Evolutionary conservation across 176 grass and related monocot genomes (phyloP).

Genomic region (Rhipidocladum racemiflorum): DNA sequence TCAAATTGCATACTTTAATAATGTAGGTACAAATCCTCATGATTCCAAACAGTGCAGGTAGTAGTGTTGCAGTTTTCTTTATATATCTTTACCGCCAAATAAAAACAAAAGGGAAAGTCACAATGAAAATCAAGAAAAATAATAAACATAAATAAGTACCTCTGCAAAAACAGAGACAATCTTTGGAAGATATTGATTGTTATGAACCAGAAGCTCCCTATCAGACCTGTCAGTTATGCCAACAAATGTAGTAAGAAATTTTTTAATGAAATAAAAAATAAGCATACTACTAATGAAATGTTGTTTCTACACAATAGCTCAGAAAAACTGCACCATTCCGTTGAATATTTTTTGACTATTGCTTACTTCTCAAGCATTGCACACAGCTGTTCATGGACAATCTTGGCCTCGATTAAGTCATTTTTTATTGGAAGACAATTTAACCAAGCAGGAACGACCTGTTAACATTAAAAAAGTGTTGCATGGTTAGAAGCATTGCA

Average conservation of each 20-base stretch:
- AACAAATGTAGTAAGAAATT: neutral
- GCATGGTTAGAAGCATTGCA: neutral
- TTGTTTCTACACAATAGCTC: slow-evolving; percentile 12
- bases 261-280: slow-evolving; percentile 13
- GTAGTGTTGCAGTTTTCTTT: neutral
- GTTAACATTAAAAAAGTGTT: slow-evolving; percentile 13
- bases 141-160: slow-evolving; percentile 33
- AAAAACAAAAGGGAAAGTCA: neutral
- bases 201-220: slow-evolving; percentile 58
- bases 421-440: slow-evolving; percentile 67
- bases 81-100: neutral
- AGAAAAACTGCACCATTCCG: neutral
- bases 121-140: neutral
- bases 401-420: slow-evolving; percentile 76
- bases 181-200: slow-evolving; percentile 75
- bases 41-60: neutral
- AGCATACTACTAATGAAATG: neutral
- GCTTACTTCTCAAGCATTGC: slow-evolving; percentile 77
- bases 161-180: slow-evolving; percentile 68
- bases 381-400: slow-evolving; percentile 77
- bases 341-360: slow-evolving; percentile 2
- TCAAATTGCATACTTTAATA: neutral
- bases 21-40: neutral
- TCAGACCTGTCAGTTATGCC: slow-evolving; percentile 48
- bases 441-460: slow-evolving; percentile 77